These are phyloP conservation scores for Apiospora malaysiana DNA, from an alignment of 2,329 filamentous ascomycete genomes.

Conservation along the genomic window DNA sequence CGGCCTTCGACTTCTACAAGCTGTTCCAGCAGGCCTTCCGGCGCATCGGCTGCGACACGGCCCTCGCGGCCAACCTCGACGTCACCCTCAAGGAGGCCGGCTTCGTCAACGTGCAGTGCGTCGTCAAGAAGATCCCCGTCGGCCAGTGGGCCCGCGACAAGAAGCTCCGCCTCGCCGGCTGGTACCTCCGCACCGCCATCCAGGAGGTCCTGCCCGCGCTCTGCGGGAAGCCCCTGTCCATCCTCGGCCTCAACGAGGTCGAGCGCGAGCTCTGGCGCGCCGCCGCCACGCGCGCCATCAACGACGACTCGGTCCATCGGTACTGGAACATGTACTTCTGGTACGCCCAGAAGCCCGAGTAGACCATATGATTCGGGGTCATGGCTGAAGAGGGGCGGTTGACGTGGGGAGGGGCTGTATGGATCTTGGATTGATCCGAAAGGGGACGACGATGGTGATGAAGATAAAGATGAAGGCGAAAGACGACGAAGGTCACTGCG, in stretches of 20 bases:
- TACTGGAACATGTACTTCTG: slow-evolving; percentile 32
- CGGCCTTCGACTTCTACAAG: slow-evolving; percentile 40
- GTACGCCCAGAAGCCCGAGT: slow-evolving; percentile 30
- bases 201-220: slow-evolving; percentile 28
- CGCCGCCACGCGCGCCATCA: slow-evolving; percentile 24
- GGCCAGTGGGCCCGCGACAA: slow-evolving; percentile 27
- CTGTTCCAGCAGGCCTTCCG: slow-evolving; percentile 36
- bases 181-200: slow-evolving; percentile 28
- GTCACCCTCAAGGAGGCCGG: slow-evolving; percentile 42
- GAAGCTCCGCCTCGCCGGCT: slow-evolving; percentile 24
- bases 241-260: slow-evolving; percentile 27
- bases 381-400: no score
- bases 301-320: slow-evolving; percentile 26
- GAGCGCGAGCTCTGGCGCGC: slow-evolving; percentile 30
- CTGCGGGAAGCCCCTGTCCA: slow-evolving; percentile 24
- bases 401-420: no score
- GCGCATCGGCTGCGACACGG: slow-evolving; percentile 47
- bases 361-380: no score
- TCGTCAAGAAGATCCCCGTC: slow-evolving; percentile 30
- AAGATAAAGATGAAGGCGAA: background rate
- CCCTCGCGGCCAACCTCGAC: slow-evolving; percentile 43
- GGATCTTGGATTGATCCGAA: background rate
- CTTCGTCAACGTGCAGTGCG: slow-evolving; percentile 38
- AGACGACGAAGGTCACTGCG: background rate
- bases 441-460: background rate